phyloP scores from a whole-genome alignment of 2,329 filamentous ascomycete genomes.

The Lachnellula subtilissima region DNA sequence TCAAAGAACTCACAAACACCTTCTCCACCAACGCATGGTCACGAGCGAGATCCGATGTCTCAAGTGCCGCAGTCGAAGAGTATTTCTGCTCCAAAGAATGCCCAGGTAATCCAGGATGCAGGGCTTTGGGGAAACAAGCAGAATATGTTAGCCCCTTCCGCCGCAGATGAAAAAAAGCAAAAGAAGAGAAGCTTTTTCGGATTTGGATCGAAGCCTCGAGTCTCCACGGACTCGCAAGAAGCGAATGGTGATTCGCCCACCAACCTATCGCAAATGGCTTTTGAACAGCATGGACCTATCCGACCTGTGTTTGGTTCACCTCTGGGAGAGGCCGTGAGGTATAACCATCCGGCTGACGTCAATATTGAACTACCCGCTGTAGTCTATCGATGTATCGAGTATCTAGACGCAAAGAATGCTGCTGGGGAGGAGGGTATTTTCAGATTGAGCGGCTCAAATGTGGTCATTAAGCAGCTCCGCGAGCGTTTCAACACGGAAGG shows the following conservation, averaged over 20 bases:
- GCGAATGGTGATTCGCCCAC: constrained; percentile 46
- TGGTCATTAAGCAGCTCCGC: constrained; percentile 83
- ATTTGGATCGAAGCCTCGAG: constrained; percentile 56
- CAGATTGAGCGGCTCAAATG: constrained; percentile 91
- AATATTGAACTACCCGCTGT: constrained; percentile 80
- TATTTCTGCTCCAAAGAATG: constrained; percentile 86
- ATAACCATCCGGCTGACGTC: constrained; percentile 67
- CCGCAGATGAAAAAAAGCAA: constrained; percentile 67
- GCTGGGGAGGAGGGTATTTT: constrained; percentile 91
- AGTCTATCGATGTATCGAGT: constrained; percentile 92
- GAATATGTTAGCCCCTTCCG: constrained; percentile 44
- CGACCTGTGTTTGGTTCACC: constrained; percentile 80
- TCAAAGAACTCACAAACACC: constrained; percentile 29
- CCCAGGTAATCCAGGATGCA: constrained; percentile 75
- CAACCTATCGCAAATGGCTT: constrained; percentile 38
- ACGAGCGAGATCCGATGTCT: constrained; percentile 27
- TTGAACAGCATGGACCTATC: constrained; percentile 48
- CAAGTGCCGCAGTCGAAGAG: constrained; percentile 35
- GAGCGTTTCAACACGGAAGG: constrained; percentile 93
- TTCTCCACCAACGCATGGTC: constrained; percentile 26
- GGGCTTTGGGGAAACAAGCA: constrained; percentile 81
- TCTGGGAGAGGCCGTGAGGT: constrained; percentile 79
- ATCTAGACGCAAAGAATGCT: constrained; percentile 77
- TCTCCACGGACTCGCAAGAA: constrained; percentile 55
- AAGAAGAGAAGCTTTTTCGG: constrained; percentile 77